These are phyloP conservation scores for Leishmania braziliensis DNA, from an alignment of 208 protist genomes.

Conservation along the genomic window DNA sequence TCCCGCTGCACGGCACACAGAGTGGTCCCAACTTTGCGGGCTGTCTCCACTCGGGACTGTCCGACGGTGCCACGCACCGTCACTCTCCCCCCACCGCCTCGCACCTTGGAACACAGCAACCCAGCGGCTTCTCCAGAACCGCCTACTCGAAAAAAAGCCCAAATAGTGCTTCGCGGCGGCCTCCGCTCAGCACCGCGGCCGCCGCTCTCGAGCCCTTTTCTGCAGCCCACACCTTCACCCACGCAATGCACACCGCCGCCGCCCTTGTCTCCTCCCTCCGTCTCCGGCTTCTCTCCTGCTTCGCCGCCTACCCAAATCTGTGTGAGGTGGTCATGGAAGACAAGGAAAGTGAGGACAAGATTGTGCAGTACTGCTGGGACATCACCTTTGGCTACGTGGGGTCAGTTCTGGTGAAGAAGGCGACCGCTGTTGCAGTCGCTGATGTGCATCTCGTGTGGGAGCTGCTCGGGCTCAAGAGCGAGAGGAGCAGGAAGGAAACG, in stretches of 20 bases:
- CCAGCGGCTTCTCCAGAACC: not conserved
- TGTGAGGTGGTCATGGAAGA: constrained; percentile 37
- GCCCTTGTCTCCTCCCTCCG: constrained; percentile 72
- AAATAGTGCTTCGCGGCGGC: not conserved
- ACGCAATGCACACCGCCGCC: constrained; percentile 50
- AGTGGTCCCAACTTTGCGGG: not conserved
- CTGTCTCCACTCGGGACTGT: constrained; percentile 27
- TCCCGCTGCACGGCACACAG: not conserved
- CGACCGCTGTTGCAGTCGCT: constrained; percentile 34
- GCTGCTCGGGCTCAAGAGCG: constrained; percentile 19
- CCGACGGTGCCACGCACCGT: constrained; percentile 17
- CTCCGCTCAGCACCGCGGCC: constrained; percentile 18
- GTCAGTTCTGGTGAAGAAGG: constrained; percentile 48
- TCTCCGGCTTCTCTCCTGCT: constrained; percentile 60
- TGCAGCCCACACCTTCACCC: constrained; percentile 32
- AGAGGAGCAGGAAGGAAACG: constrained; percentile 17
- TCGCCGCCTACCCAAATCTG: constrained; percentile 47
- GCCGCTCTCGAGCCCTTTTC: constrained; percentile 27
- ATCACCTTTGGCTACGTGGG: constrained; percentile 44
- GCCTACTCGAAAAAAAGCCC: not conserved
- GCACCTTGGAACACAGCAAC: not conserved
- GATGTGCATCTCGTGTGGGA: constrained; percentile 31
- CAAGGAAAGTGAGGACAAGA: constrained; percentile 20
- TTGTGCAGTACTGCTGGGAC: constrained; percentile 57
- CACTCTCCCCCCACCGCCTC: not conserved